Evolutionary conservation across 371 early-diverging fungal genomes (phyloP).

Genomic region (Chytridiales sp.): DNA sequence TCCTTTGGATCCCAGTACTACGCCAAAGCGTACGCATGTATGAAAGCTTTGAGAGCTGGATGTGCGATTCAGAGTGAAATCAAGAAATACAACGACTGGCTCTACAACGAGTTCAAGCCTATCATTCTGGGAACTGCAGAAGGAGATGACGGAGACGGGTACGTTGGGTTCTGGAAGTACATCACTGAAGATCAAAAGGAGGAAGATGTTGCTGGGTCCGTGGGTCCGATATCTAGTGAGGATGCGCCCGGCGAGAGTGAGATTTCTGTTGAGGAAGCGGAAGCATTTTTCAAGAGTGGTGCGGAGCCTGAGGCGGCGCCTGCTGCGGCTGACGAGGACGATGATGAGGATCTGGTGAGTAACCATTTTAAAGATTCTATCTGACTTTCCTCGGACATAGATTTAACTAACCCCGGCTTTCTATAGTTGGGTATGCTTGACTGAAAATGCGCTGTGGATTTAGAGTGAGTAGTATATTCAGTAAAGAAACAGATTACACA

Average conservation of each 20-base stretch:
- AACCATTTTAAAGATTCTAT: constrained; percentile 2
- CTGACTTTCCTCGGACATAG: not conserved
- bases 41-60: constrained; percentile 49
- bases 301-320: not conserved
- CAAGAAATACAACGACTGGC: constrained; percentile 45
- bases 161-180: constrained; percentile 10
- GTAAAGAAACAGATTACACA: no score
- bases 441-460: not conserved
- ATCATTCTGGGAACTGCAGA: constrained; percentile 26
- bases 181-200: constrained; percentile 4
- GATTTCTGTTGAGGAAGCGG: not conserved
- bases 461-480: no score
- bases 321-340: constrained; percentile 6
- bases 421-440: constrained; percentile 25
- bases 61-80: constrained; percentile 48
- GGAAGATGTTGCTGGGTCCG: constrained; percentile 1
- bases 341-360: constrained; percentile 17
- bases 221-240: not conserved
- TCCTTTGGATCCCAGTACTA: constrained; percentile 62
- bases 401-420: not conserved
- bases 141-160: constrained; percentile 5
- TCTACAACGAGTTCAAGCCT: constrained; percentile 19
- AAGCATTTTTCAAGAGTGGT: constrained; percentile 14
- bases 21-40: constrained; percentile 52
- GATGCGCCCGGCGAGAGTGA: not conserved